Base-by-base conservation (phyloP, 2,329 filamentous ascomycete genomes). In the Sporothrix pallida region DNA sequence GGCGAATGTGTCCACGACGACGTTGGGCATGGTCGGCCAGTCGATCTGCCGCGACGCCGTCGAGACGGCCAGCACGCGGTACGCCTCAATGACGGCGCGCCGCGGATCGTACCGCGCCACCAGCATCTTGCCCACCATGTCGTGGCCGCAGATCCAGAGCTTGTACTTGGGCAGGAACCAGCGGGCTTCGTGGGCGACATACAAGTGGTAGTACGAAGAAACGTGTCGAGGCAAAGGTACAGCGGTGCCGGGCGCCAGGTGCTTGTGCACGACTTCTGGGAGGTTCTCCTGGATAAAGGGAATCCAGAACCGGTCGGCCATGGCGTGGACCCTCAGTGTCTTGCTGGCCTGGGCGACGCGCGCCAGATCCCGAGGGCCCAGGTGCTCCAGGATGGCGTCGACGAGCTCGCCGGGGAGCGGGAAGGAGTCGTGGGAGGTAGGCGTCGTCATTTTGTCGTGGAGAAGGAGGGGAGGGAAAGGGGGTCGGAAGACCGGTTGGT, bases 101-200 rank as follows among this genome's bases (percentile, higher is more conserved):
- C 88, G 83, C 63, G 90, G 87, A 79, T 97, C 90, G 79, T 94
- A 98, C 13, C 92, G 90, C n/a, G 88, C 87, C 54, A 97, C 79
- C 37, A 97, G 86, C 58, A 97, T 81, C 79, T 92, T 92, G 0
- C 95, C 95, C 1, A 88, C 91, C 67, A 93, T 86, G 44, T 90
- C 87, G 1, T 85, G 87, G 81, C 97, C 93, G 74, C 90, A 88
- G 79, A 97, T 95, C 95, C 95, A 98, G 76, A 98, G 85, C 81
- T 93, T 95, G 79, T 93, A 86, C 70, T 88, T 89, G 0, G 93
- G 86, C 0, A 98, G 85, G 78, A 97, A 97, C 95, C 95, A 98
- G 78, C 91, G 89, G 0, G 92, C 91, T 76, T 96, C 88, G 80
- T 96, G 92, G 23, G 90, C 86, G 58, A 87, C 83, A 80, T 92